A percentile compares a stretch with the other conserved stretches of the same genome.
phyloP scores from a whole-genome alignment of 2,329 filamentous ascomycete species.

The Venturia carpophila region DNA sequence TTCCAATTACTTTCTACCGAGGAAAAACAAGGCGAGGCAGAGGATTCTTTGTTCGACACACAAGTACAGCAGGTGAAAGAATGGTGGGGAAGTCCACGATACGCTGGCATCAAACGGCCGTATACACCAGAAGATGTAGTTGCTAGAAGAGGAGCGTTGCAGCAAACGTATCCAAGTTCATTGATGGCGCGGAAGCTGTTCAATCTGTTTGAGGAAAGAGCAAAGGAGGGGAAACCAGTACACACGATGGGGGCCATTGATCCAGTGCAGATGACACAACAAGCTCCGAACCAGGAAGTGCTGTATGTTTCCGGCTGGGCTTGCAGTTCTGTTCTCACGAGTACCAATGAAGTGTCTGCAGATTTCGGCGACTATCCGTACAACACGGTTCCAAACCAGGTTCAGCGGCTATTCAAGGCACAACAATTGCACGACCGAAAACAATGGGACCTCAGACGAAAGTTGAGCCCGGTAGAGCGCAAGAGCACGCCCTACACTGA shows the following conservation, averaged over 20 bases:
- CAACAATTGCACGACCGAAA: conserved; percentile 96
- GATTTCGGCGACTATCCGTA: conserved; percentile 99
- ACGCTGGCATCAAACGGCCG: conserved; percentile 79
- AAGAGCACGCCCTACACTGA: conserved; percentile 74
- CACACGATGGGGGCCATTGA: conserved; percentile 99
- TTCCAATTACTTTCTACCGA: conserved; percentile 78
- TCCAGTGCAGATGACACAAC: conserved; percentile 98
- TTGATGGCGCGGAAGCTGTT: conserved; percentile 94
- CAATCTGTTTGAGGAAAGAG: conserved; percentile 72
- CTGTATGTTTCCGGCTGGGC: conserved; percentile 97
- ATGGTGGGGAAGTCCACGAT: conserved; percentile 86
- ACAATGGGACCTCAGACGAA: conserved; percentile 79
- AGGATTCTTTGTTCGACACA: conserved; percentile 77
- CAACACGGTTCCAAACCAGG: conserved; percentile 97
- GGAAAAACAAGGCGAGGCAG: conserved; percentile 68
- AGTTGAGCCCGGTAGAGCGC: conserved; percentile 66
- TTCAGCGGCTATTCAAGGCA: conserved; percentile 90
- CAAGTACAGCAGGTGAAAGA: conserved; percentile 78
- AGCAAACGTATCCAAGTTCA: conserved; percentile 84
- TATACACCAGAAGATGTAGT: conserved; percentile 89
- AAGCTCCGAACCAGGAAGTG: conserved; percentile 90
- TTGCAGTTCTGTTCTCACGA: conserved; percentile 85
- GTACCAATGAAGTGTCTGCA: conserved; percentile 92
- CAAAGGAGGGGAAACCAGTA: conserved; percentile 73
- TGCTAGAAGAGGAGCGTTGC: conserved; percentile 80